Evolutionary conservation across 306 rosid genomes (phyloP).

Genomic region (Luffa acutangula): DNA sequence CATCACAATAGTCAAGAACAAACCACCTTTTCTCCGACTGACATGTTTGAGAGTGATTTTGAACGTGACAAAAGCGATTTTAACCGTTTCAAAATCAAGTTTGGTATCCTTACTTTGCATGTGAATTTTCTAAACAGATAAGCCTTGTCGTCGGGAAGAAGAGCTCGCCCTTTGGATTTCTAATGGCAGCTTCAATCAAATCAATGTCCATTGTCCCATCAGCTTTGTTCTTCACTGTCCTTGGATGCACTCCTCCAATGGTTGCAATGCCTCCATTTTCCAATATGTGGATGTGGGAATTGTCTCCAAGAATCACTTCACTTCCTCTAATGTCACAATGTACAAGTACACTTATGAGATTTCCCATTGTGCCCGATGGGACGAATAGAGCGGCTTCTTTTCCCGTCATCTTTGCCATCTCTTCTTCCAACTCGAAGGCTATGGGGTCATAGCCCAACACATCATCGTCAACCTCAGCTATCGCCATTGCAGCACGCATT

Average conservation of each 20-base stretch:
- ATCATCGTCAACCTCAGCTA: conserved; percentile 59
- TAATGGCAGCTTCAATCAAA: conserved; percentile 64
- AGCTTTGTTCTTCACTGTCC: conserved; percentile 45
- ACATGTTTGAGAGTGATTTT: too few relatives aligned
- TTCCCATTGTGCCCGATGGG: conserved; percentile 96
- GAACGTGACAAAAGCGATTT: too few relatives aligned
- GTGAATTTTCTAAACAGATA: conserved; percentile 85
- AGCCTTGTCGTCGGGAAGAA: conserved; percentile 75
- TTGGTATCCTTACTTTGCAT: conserved; percentile 48
- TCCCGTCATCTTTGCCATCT: conserved; percentile 62
- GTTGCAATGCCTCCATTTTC: conserved; percentile 96
- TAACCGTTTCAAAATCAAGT: too few relatives aligned
- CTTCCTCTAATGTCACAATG: conserved; percentile 90
- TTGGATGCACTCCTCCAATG: conserved; percentile 86
- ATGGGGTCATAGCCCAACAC: conserved; percentile 62
- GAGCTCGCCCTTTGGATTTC: conserved; percentile 54
- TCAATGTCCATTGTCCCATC: conserved; percentile 88
- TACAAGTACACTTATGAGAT: conserved; percentile 71
- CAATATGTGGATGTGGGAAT: conserved; percentile 54
- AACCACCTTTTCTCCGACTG: too few relatives aligned
- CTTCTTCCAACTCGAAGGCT: conserved; percentile 45
- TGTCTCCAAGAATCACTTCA: conserved; percentile 81
- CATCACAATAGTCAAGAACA: too few relatives aligned
- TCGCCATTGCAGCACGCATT: conserved; percentile 80
- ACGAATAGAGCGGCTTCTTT: conserved; percentile 87